phyloP scores from a whole-genome alignment of 23 red algal species.

The Gracilariopsis chorda region DNA sequence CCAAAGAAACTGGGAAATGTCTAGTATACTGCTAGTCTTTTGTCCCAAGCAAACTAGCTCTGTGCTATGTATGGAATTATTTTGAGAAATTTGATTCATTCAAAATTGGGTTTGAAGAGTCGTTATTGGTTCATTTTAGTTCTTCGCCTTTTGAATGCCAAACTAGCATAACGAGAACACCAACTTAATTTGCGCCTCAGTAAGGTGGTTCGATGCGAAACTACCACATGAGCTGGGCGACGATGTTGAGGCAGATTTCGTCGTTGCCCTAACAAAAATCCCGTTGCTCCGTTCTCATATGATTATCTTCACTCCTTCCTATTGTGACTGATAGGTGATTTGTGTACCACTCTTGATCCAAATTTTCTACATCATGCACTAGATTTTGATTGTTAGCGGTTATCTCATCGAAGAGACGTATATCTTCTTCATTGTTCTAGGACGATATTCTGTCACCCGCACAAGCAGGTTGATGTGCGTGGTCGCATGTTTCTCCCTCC shows the following conservation, averaged over 20 bases:
- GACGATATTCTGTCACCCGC: background rate
- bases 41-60: too few relatives aligned
- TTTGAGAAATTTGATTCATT: too few relatives aligned
- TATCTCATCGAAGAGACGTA: background rate
- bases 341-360: too few relatives aligned
- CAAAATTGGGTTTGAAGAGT: too few relatives aligned
- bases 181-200: background rate
- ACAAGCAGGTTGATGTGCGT: background rate
- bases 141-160: too few relatives aligned
- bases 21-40: too few relatives aligned
- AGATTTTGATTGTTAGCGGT: background rate
- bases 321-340: background rate
- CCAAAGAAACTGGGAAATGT: too few relatives aligned
- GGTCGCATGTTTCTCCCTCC: background rate
- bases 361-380: background rate
- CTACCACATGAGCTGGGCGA: background rate
- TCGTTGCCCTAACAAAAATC: background rate
- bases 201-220: background rate
- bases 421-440: too few relatives aligned
- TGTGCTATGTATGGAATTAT: too few relatives aligned
- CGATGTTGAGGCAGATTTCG: background rate
- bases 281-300: background rate
- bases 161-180: background rate
- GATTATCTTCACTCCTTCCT: too few relatives aligned
- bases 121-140: too few relatives aligned